Base-by-base conservation (phyloP, 73 alveolate species). In the Paramecium tetraurelia region DNA sequence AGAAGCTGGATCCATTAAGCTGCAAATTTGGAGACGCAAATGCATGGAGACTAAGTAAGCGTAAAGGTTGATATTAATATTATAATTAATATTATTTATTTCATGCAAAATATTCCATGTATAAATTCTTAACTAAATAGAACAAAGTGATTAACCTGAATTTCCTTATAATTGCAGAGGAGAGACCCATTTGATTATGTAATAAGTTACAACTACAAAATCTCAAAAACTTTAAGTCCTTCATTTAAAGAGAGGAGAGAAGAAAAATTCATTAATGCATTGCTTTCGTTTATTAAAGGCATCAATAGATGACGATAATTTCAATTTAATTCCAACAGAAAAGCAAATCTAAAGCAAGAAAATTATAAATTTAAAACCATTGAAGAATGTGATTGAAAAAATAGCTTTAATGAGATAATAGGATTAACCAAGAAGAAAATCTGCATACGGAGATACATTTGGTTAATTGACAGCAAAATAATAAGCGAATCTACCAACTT, bases 31-130 rank as follows among this genome's bases (percentile, higher is more conserved):
- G 99, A 93, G 99, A 99, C 89, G 99, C 99, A 11, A 96, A 99
- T 93, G 99, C 99, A n/a, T 99, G 99, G 99, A 97, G 99, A 85
- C 95, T 99, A 46, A 94, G 99, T 12, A 96, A 98, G 93, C 96
- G 99, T 92, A 98, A 96, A 89, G 99, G 99, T 59, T 80, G 90
- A 80, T 63, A 63, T 53, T 53, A 53, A 53, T 53, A 53, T 53
- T 53, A 53, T 53, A 53, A 16, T 53, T 53, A 53, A 53, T 53
- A 53, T 53, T 53, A 53, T 53, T 53, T 53, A 53, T 53, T n/a
- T n/a, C 31, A 53, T 53, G 69, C 31, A n/a, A 14, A 16, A 53
- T 53, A 53, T 53, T 35, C 27, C 1, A 53, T 53, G 69, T 53
- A 53, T 53, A 4, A 53, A 53, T 53, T 18, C 69, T 53, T 53